A percentile compares a stretch with the other conserved stretches of the same genome.
Evolutionary conservation across 805 yeast genomes (phyloP).

Genomic region (Metschnikowia kofuensis): DNA sequence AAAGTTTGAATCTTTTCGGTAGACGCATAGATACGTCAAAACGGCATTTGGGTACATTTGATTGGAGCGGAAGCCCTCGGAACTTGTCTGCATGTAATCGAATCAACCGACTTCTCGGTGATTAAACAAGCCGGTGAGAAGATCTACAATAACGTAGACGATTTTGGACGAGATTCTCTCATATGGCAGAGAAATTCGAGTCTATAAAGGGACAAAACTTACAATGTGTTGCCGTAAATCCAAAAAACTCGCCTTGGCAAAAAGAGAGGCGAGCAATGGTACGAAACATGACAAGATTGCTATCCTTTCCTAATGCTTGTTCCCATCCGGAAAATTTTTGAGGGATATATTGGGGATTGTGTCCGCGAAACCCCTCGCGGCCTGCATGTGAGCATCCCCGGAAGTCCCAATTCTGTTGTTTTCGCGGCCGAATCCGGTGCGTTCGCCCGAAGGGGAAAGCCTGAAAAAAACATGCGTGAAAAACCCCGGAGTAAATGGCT

Average conservation of each 20-base stretch:
- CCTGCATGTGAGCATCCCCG: slow-evolving; percentile 7
- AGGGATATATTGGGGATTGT: background rate
- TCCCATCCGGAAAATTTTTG: background rate
- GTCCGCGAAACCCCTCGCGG: background rate
- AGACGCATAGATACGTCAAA: slow-evolving; percentile 3
- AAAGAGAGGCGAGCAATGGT: too few species aligned
- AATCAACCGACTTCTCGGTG: slow-evolving; percentile 3
- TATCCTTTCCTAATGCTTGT: background rate
- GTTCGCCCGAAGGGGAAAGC: slow-evolving; percentile 2
- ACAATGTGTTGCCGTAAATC: background rate
- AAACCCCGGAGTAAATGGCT: slow-evolving; percentile 8
- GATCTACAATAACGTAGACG: too few species aligned
- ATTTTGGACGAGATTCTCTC: background rate
- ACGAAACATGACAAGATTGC: background rate
- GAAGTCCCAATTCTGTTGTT: slow-evolving; percentile 10
- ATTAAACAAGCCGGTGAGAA: background rate
- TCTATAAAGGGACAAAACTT: too few species aligned
- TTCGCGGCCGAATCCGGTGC: slow-evolving; percentile 9
- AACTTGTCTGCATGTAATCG: background rate
- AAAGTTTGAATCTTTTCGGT: too few species aligned
- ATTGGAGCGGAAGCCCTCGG: slow-evolving; percentile 14
- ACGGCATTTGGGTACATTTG: background rate
- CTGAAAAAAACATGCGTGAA: slow-evolving; percentile 7
- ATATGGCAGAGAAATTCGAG: background rate
- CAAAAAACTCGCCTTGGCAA: background rate